phyloP scores from a whole-genome alignment of 768 basidiomycete genomes.

The Myochromella boudieri region DNA sequence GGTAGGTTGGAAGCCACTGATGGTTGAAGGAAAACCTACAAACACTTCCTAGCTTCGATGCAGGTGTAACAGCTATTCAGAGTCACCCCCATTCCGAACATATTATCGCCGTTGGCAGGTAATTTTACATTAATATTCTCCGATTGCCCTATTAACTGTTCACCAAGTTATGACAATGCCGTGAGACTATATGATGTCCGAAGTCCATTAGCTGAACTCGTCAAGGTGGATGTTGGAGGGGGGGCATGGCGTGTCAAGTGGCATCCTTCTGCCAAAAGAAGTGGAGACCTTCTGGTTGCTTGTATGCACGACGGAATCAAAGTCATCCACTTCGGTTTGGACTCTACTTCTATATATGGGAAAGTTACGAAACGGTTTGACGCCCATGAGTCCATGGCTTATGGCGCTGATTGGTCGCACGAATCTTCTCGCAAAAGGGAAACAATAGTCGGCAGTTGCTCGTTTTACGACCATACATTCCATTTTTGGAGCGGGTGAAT shows the following conservation, averaged over 20 bases:
- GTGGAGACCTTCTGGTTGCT: constrained; percentile 81
- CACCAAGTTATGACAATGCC: constrained; percentile 73
- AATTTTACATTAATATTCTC: constrained; percentile 7
- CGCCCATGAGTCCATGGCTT: constrained; percentile 80
- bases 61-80: constrained; percentile 90
- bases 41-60: constrained; percentile 67
- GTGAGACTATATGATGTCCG: constrained; percentile 85
- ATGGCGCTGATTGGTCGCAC: constrained; percentile 90
- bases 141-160: neutral
- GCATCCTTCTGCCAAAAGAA: constrained; percentile 75
- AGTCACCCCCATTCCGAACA: constrained; percentile 78
- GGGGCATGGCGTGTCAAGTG: constrained; percentile 97
- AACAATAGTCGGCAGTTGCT: constrained; percentile 81
- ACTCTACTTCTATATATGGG: constrained; percentile 15
- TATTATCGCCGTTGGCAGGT: constrained; percentile 91
- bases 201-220: constrained; percentile 57
- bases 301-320: constrained; percentile 99
- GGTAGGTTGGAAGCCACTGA: constrained; percentile 35
- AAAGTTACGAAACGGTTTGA: constrained; percentile 57
- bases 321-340: constrained; percentile 60
- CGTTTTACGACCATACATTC: constrained; percentile 91
- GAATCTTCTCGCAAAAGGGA: constrained; percentile 26
- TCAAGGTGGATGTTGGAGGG: constrained; percentile 72
- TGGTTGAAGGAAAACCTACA: no score
- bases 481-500: constrained; percentile 74